phyloP scores from a whole-genome alignment of 176 grass and related monocot species.

The Oryza meridionalis region DNA sequence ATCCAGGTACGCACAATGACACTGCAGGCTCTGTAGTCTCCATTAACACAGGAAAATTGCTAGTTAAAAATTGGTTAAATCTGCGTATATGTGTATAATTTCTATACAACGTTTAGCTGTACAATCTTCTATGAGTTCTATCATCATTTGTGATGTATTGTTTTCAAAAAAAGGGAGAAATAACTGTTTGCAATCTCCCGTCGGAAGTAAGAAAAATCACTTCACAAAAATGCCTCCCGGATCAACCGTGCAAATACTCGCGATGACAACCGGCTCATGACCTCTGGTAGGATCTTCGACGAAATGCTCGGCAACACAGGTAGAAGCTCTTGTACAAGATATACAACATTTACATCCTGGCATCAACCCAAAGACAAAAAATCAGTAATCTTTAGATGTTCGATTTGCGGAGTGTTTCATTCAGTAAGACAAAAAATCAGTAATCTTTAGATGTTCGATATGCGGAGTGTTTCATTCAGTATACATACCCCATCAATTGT shows the following conservation, averaged over 20 bases:
- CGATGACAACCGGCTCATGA: slow-evolving; percentile 76
- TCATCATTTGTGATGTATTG: not conserved
- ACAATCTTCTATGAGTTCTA: slow-evolving; percentile 46
- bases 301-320: slow-evolving; percentile 86
- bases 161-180: slow-evolving; percentile 24
- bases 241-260: slow-evolving; percentile 83
- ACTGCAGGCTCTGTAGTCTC: not conserved
- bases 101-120: slow-evolving; percentile 49
- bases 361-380: not conserved
- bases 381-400: not conserved
- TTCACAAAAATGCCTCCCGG: slow-evolving; percentile 80
- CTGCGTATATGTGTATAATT: slow-evolving; percentile 12
- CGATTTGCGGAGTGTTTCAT: not conserved
- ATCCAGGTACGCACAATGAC: not conserved
- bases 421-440: not conserved
- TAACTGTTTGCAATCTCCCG: slow-evolving; percentile 28
- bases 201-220: slow-evolving; percentile 6
- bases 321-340: slow-evolving; percentile 80
- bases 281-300: slow-evolving; percentile 81
- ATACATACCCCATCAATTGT: slow-evolving; percentile 58
- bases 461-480: not conserved
- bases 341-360: slow-evolving; percentile 69
- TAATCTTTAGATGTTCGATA: not conserved
- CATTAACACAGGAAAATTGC: not conserved
- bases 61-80: slow-evolving; percentile 40